Evolutionary conservation across 2,329 filamentous ascomycete genomes (phyloP), one percentile per base, ranked within the genome.

Genomic region (Aspergillus aculeatinus): DNA sequence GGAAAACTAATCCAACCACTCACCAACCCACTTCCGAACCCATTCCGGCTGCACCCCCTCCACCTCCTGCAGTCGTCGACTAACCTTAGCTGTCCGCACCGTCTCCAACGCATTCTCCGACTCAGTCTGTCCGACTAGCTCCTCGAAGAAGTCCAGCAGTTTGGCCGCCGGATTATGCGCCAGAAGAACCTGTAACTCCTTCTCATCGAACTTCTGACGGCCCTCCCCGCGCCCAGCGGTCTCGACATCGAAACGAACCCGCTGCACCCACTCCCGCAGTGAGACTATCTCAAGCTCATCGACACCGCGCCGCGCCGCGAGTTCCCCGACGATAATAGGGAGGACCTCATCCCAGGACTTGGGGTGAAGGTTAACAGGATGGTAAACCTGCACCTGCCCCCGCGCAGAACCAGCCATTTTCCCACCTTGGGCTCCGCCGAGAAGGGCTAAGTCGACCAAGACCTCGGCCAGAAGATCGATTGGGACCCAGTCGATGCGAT

Each of bases 401-500:
- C 5, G n/a, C 10, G n/a, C 51, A 4, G 11, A 12, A 10, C 16
- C 33, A n/a, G 6, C 27, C 27, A 19, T 11, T 27, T 11, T 12
- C 19, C 10, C 14, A 12, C 19, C 25, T 5, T 5, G 19, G 7
- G 19, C 1, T 9, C 47, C 14, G 2, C 31, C 14, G 3, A 19
- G 14, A 6, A 58, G 42, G 5, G 55, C 56, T 4, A 59, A 27
- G 2, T 59, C 56, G 0, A 47, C 65, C 0, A 80, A 59, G 2
- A 77, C 72, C 2, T 73, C 67, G 2, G 76, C 74, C 4, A 79
- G 68, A 0, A 74, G 33, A 52, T 82, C 80, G 11, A 80, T 72
- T 0, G 80, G 80, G 2, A 82, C 61, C 79, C 80, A 82, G 55
- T 81, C 77, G 2, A 82, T 68, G 1, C 61, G 61, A 4, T 67